phyloP scores from a whole-genome alignment of 768 basidiomycete genomes.

The Boletus rex-veris region DNA sequence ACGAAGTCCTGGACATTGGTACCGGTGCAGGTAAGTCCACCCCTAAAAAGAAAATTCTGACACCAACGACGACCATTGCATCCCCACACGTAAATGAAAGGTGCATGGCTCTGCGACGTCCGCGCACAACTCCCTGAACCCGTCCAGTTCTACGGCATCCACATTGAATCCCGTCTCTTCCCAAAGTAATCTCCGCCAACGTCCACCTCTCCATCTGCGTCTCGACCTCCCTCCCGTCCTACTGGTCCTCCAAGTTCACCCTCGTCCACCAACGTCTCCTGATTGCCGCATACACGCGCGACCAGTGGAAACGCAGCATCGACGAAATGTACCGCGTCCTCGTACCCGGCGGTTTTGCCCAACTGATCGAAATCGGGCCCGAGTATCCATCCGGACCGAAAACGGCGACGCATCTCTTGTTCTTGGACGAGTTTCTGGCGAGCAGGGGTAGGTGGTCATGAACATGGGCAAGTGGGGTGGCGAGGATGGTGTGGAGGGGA shows the following conservation, averaged over 20 bases:
- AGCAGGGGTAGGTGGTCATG: slow-evolving; percentile 8
- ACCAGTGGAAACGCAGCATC: slow-evolving; percentile 27
- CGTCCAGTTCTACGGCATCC: slow-evolving; percentile 24
- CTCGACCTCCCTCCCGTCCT: slow-evolving; percentile 26
- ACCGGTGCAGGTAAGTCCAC: slow-evolving; percentile 17
- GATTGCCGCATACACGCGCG: slow-evolving; percentile 24
- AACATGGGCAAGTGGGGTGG: slow-evolving; percentile 26
- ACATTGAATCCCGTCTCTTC: slow-evolving; percentile 25
- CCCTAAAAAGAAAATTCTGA: not conserved
- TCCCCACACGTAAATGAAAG: not conserved
- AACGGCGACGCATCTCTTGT: slow-evolving; percentile 6
- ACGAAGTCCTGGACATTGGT: slow-evolving; percentile 23
- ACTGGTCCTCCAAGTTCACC: slow-evolving; percentile 30
- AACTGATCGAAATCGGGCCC: slow-evolving; percentile 29
- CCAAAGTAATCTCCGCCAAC: slow-evolving; percentile 9
- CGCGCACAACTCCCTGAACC: slow-evolving; percentile 12
- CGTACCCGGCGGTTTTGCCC: slow-evolving; percentile 31
- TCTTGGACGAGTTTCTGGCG: slow-evolving; percentile 11
- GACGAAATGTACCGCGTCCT: slow-evolving; percentile 32
- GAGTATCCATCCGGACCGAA: slow-evolving; percentile 11
- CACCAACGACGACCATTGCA: not conserved
- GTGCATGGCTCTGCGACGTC: slow-evolving; percentile 22
- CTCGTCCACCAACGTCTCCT: slow-evolving; percentile 35
- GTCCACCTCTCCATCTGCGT: slow-evolving; percentile 24
- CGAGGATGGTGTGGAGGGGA: slow-evolving; percentile 17